Conservation (phyloP, 2,329 filamentous ascomycete genomes). For the Lasiodiplodia sp. region DNA sequence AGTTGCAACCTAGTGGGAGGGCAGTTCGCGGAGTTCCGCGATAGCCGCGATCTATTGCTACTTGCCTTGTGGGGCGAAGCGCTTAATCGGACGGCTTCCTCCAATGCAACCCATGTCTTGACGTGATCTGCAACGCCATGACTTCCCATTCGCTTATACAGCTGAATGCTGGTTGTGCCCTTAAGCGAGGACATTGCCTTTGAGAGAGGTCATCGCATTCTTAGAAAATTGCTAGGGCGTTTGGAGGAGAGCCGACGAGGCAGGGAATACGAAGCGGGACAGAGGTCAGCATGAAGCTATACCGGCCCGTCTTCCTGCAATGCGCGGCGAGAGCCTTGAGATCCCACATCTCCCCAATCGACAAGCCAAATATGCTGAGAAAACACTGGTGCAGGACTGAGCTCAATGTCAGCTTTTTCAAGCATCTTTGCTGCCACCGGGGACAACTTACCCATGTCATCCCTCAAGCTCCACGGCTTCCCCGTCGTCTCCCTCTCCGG, state of each 20-base stretch:
- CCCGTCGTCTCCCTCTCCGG: neutral
- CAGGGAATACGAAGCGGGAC: slow-evolving; percentile 41
- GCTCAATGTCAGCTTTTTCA: slow-evolving; percentile 32
- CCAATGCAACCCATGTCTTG: neutral
- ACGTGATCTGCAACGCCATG: neutral
- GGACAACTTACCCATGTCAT: neutral
- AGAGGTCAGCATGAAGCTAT: slow-evolving; percentile 54
- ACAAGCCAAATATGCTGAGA: slow-evolving; percentile 52
- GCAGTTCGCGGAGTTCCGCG: neutral
- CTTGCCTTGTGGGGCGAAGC: neutral
- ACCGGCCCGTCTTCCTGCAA: slow-evolving; percentile 48
- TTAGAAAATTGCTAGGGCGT: no score
- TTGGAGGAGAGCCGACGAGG: no score
- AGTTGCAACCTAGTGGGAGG: neutral
- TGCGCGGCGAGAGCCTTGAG: slow-evolving; percentile 49
- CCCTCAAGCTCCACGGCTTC: neutral
- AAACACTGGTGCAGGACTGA: slow-evolving; percentile 43
- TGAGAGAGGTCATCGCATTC: neutral
- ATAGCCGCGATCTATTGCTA: neutral
- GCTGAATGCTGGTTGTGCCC: neutral
- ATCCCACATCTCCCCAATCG: slow-evolving; percentile 57
- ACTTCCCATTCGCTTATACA: neutral
- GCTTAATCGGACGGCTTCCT: neutral
- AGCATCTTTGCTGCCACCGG: neutral
- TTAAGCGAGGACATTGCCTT: neutral